phyloP scores from a whole-genome alignment of 495 filamentous ascomycete genomes.

The Penicillium paradoxum region DNA sequence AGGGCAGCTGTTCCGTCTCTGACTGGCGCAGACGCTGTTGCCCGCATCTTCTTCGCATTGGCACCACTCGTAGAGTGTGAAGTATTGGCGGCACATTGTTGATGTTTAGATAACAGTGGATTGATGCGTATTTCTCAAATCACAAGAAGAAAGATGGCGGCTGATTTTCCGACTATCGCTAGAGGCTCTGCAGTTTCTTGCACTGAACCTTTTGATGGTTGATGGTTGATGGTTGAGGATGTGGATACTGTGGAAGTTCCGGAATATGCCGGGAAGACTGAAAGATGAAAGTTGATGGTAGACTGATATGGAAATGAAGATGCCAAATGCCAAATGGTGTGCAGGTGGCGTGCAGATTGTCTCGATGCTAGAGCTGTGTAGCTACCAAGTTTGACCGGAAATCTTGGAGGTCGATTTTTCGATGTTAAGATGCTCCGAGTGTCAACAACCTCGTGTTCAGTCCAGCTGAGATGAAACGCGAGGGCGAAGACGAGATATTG shows the following conservation, averaged over 20 bases:
- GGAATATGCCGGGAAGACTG: neutral
- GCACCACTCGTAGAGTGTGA: conserved; percentile 43
- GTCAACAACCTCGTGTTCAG: conserved; percentile 10
- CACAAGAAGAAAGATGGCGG: neutral
- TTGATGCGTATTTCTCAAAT: neutral
- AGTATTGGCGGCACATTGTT: conserved; percentile 42
- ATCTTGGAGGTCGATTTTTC: neutral
- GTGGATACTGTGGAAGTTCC: neutral
- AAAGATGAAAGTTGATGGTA: neutral
- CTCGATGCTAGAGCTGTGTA: neutral
- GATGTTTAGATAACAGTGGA: neutral
- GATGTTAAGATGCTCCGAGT: neutral
- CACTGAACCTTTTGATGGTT: neutral
- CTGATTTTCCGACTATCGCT: neutral
- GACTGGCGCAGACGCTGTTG: conserved; percentile 25
- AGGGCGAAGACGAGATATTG: neutral
- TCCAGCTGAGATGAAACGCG: conserved; percentile 19
- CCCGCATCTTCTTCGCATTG: conserved; percentile 42
- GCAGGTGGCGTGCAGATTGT: neutral
- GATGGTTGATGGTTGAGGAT: neutral
- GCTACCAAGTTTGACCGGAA: neutral
- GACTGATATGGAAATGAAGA: neutral
- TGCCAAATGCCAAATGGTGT: neutral
- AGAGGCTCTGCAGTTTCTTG: neutral
- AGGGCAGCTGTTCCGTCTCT: conserved; percentile 30